These are phyloP conservation scores for Durusdinium trenchii DNA, from an alignment of 73 alveolate genomes.

Conservation along the genomic window DNA sequence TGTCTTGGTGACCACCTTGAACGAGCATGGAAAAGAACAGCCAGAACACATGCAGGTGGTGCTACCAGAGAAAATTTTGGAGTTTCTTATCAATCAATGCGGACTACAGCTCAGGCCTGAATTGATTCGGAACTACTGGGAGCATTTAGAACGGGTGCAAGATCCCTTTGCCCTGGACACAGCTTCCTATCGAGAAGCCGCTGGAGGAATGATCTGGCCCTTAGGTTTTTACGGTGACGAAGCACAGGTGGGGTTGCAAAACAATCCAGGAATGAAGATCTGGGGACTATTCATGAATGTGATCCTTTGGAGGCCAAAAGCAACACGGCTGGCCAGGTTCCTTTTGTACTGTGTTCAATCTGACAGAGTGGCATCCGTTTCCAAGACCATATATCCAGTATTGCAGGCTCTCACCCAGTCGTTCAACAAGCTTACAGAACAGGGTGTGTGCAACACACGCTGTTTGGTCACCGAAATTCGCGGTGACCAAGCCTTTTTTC, in stretches of 20 bases:
- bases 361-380: background rate
- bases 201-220: background rate
- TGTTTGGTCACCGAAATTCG: background rate
- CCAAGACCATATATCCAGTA: background rate
- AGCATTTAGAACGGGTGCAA: background rate
- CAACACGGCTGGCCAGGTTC: background rate
- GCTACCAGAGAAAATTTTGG: background rate
- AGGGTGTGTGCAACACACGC: background rate
- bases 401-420: background rate
- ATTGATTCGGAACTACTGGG: background rate
- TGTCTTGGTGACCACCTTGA: too few species aligned
- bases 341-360: background rate
- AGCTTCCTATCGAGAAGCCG: background rate
- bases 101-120: background rate
- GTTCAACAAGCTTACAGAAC: background rate
- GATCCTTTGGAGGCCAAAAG: background rate
- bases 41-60: background rate
- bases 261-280: background rate
- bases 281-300: background rate
- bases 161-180: background rate
- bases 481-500: background rate
- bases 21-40: too few species aligned
- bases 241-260: background rate
- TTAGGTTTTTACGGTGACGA: background rate
- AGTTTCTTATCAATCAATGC: background rate